Evolutionary conservation across 1,139 yeast genomes (phyloP), one percentile per base, ranked within the genome.

Genomic region (Insectozyma bohioensis): DNA sequence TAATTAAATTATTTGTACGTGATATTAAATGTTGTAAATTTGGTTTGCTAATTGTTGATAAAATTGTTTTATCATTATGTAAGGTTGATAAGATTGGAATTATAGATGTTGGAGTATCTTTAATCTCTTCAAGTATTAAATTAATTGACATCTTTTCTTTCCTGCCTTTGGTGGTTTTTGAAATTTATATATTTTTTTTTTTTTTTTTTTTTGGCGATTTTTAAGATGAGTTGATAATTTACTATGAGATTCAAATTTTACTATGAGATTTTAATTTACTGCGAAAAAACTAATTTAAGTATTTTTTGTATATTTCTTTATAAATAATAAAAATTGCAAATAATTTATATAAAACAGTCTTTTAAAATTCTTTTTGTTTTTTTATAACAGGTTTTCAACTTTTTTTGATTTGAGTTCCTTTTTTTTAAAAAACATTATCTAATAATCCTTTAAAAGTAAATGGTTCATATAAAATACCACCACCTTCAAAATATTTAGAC

Each of bases 401-500:
- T n/a, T n/a, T n/a, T n/a, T n/a, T n/a, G n/a, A n/a, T n/a, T n/a
- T n/a, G n/a, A n/a, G n/a, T n/a, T n/a, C n/a, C n/a, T n/a, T n/a
- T n/a, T n/a, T 17, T 26, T 23, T 37, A 40, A 14, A 61, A 56
- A 11, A 59, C 54, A 28, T 54, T 56, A 33, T 46, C 51, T 47
- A 65, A 56, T 38, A 66, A 59, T 31, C 55, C 54, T 28, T 55
- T 52, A 47, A 83, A 82, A 1, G 78, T 74, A 49, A 81, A 84
- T 19, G 94, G 92, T 41, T 72, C 76, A 52, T 80, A 84, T 14
- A 80, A 71, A 37, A 73, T 61, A 47, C 94, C 94, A 51, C 83
- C 92, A 61, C 94, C 94, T 55, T 80, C 90, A 47, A 84, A 84
- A 58, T 78, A 84, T 61, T 84, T 84, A 39, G 88, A 80, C 94